Evolutionary conservation across 495 filamentous ascomycete species (phyloP).

Genomic region (Penicillium chermesinum): DNA sequence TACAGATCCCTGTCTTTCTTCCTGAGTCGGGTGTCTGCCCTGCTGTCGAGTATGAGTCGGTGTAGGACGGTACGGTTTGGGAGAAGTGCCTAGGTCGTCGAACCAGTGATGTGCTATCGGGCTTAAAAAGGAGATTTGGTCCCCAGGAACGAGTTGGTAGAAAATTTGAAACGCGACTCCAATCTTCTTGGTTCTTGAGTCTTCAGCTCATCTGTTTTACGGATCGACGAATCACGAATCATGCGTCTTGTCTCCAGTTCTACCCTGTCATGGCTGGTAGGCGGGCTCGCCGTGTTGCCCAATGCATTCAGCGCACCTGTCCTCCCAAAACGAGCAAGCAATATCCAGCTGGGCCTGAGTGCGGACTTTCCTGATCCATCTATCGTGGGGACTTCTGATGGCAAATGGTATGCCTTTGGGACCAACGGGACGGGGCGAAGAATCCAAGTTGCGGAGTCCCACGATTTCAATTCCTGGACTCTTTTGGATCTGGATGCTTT

Average conservation of each 20-base stretch:
- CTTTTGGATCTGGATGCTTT: conserved; percentile 36
- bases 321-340: conserved; percentile 17
- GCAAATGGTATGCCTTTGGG: conserved; percentile 39
- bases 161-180: too few relatives aligned
- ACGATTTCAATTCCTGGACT: conserved; percentile 32
- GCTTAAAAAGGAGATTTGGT: too few relatives aligned
- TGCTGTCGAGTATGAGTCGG: too few relatives aligned
- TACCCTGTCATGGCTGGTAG: conserved; percentile 5
- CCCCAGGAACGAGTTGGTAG: too few relatives aligned
- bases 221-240: neutral
- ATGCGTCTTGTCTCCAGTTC: conserved; percentile 8
- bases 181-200: too few relatives aligned
- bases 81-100: too few relatives aligned
- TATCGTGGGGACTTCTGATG: conserved; percentile 28
- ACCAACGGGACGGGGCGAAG: conserved; percentile 31
- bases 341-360: conserved; percentile 25
- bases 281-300: conserved; percentile 10
- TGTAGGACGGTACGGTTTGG: too few relatives aligned
- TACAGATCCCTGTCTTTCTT: neutral
- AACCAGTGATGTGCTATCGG: too few relatives aligned
- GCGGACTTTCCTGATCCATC: conserved; percentile 36
- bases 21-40: too few relatives aligned
- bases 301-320: conserved; percentile 10
- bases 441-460: conserved; percentile 32
- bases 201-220: too few relatives aligned